Base-by-base conservation (phyloP, 768 basidiomycete species). In the Dacryopinax spathularia region DNA sequence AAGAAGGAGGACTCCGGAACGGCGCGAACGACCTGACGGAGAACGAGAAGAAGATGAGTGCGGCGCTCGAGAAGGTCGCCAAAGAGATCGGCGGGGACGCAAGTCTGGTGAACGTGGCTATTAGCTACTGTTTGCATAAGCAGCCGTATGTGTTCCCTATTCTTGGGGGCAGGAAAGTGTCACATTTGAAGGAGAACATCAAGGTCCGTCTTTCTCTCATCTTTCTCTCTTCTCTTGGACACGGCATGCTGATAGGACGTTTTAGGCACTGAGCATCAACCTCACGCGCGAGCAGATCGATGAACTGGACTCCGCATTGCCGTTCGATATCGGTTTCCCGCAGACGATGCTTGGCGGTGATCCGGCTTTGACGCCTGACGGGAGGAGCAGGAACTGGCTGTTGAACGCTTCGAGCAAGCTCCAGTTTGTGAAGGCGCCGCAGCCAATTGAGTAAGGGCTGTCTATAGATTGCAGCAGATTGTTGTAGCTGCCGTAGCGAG, bases 71-170 rank as follows among this genome's bases (percentile, higher is more conserved):
- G 67, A 76, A 79, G 63, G 77, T 84, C 13, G 81, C 82, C 0
- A 67, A 67, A 15, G 78, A 83, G 66, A 72, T 82, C 5, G 82
- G 81, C 0, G 76, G 77, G 2, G 75, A 79, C 4, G 39, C 22
- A 15, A 41, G 18, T 22, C 5, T 41, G 18, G 4, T 22, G 18
- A 15, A 41, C 18, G 80, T 82, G 1, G 80, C 81, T 9, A 78
- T 84, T 64, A 80, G 80, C 15, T 82, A 82, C 64, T 72, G 83
- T 10, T 72, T 83, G 72, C 79, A 82, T 39, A 84, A 82, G 69
- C 74, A 78, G 2, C 77, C 79, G 0, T 81, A 75, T 61, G 79
- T 81, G 0, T 82, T 82, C 72, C 80, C 80, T 0, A 74, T 82
- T 64, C 69, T 82, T 29, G 81, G 81, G 1, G 78, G 80, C 0